A percentile compares a stretch with the other conserved stretches of the same genome.
Conservation (phyloP, 164 flowering plant genomes). For the Magnolia kwangsiensis region DNA sequence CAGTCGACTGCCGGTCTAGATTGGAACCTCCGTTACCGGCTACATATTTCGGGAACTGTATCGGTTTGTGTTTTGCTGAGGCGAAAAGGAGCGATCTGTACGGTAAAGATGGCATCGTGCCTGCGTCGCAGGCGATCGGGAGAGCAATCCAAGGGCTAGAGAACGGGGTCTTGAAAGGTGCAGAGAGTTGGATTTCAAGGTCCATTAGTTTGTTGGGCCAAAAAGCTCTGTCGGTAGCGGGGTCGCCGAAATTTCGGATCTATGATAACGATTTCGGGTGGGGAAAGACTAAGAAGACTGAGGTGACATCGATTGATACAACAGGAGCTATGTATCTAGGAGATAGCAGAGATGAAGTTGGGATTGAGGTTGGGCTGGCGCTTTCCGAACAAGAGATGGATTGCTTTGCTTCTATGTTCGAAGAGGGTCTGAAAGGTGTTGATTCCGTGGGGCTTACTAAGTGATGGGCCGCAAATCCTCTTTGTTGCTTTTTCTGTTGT, state of each 20-base stretch:
- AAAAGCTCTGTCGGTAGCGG: slow-evolving; percentile 20
- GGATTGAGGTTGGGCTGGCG: slow-evolving; percentile 31
- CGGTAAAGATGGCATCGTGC: slow-evolving; percentile 20
- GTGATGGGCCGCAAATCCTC: no score
- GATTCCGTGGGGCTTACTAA: background rate
- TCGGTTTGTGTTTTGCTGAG: background rate
- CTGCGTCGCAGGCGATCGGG: slow-evolving; percentile 23
- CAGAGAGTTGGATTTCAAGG: slow-evolving; percentile 5
- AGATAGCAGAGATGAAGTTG: slow-evolving; percentile 34
- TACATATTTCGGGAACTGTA: slow-evolving; percentile 34
- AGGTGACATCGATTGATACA: slow-evolving; percentile 24
- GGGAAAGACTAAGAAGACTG: slow-evolving; percentile 38
- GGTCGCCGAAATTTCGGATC: slow-evolving; percentile 35
- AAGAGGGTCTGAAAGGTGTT: slow-evolving; percentile 9
- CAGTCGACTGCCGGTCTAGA: slow-evolving; percentile 24
- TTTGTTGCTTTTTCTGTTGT: no score
- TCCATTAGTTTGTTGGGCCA: background rate
- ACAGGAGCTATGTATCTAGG: slow-evolving; percentile 28
- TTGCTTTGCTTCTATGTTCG: slow-evolving; percentile 22
- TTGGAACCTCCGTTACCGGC: slow-evolving; percentile 22
- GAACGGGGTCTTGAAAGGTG: slow-evolving; percentile 5
- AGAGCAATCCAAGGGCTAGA: slow-evolving; percentile 9
- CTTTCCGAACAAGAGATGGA: slow-evolving; percentile 24
- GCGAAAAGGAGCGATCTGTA: slow-evolving; percentile 6
- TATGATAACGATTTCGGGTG: slow-evolving; percentile 46